Conservation (phyloP, 2,329 filamentous ascomycete genomes). For the Mycogone perniciosa region DNA sequence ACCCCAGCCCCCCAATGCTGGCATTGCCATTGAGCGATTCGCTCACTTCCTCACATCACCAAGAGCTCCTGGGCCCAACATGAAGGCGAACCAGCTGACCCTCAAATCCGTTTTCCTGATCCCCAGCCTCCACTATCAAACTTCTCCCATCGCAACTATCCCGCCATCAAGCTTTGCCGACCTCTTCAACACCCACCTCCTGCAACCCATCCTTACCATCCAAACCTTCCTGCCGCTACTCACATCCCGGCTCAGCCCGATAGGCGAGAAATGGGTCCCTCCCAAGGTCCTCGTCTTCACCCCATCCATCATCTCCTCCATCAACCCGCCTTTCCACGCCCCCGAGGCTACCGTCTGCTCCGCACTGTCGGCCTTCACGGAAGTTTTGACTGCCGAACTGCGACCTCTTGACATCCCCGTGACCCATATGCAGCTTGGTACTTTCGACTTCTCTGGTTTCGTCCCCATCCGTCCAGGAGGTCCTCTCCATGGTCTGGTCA, state of each 20-base stretch:
- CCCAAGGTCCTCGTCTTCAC: slow-evolving; percentile 72
- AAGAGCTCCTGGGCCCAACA: slow-evolving; percentile 68
- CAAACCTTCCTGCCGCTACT: slow-evolving; percentile 84
- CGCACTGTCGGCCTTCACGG: slow-evolving; percentile 79
- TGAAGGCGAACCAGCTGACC: slow-evolving; percentile 67
- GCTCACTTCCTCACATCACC: slow-evolving; percentile 64
- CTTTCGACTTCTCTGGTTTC: slow-evolving; percentile 74
- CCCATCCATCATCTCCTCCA: slow-evolving; percentile 71
- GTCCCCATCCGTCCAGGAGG: slow-evolving; percentile 36
- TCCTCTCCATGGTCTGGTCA: slow-evolving; percentile 32
- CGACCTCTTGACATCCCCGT: slow-evolving; percentile 69
- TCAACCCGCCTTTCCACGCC: slow-evolving; percentile 73
- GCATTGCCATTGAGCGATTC: slow-evolving; percentile 65
- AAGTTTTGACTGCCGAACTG: slow-evolving; percentile 74
- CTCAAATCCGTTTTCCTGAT: slow-evolving; percentile 79
- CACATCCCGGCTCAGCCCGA: slow-evolving; percentile 52
- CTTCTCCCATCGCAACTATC: slow-evolving; percentile 78
- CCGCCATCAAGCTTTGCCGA: slow-evolving; percentile 80
- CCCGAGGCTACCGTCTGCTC: slow-evolving; percentile 82
- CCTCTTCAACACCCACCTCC: slow-evolving; percentile 83
- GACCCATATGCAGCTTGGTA: slow-evolving; percentile 83
- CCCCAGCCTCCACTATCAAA: slow-evolving; percentile 72
- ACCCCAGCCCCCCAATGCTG: slow-evolving; percentile 58
- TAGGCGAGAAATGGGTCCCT: slow-evolving; percentile 44
- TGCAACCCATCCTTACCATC: slow-evolving; percentile 81